Base-by-base conservation (phyloP, 148 eudicot genomes). In the Dianthus caryophyllus region DNA sequence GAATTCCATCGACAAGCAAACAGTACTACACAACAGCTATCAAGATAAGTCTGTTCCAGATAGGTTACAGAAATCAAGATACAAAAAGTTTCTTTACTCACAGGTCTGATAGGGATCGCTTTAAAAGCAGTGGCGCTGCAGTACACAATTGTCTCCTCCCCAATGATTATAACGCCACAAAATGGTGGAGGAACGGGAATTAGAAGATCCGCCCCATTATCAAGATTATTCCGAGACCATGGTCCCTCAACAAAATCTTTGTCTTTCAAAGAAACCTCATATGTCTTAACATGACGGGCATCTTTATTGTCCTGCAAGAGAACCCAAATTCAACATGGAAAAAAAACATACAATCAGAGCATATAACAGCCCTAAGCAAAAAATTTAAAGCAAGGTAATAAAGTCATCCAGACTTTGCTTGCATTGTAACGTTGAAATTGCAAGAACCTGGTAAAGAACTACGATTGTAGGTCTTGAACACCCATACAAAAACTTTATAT, bases 161-260 rank as follows among this genome's bases (percentile, higher is more conserved):
- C 98, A 54, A 94, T 85, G 71, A 94, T 94, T 26, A 94, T 82
- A 49, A 94, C 98, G 55, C 98, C 98, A 77, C 97, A 90, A 52
- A 94, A 78, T 24, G 98, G 98, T 59, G 96, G 96, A 25, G 98
- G 98, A 22, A 94, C 96, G 4, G 98, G 98, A 65, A 94, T 94
- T 61, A 94, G 80, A 79, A 94, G 87, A 70, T 84, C 90, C 59
- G 98, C 97, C 43, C 98, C 98, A 78, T 89, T 85, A 66, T 93
- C 91, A 77, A 88, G 91, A 80, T 88, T 91, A 50, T 84, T 86
- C 66, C 84, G 97, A 63, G 88, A 86, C 91, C 88, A 90, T 53
- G 93, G 93, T 51, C 93, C 96, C 78, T 90, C 96, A 61, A 82
- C 75, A 78, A 90, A 87, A 79, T 87, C 93, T 79, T 90, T 87